These are phyloP conservation scores for Boletus rex-veris DNA, from an alignment of 768 basidiomycete species.

Conservation along the genomic window DNA sequence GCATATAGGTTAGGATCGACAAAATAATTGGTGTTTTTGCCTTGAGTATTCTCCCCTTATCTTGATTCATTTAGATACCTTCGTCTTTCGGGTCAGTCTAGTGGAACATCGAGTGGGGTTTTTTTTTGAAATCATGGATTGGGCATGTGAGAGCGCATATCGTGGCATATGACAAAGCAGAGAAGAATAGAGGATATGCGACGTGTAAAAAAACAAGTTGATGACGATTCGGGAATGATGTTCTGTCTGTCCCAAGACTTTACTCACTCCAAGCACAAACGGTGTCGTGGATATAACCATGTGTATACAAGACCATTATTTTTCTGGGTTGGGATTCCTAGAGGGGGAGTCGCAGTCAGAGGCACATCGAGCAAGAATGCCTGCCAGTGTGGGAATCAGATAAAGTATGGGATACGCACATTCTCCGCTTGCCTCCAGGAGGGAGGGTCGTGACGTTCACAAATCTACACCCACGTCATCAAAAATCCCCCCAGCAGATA, in stretches of 20 bases:
- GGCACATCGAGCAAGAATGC: too few species aligned
- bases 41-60: too few species aligned
- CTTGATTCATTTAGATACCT: neutral
- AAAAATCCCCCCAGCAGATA: neutral
- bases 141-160: slow-evolving; percentile 23
- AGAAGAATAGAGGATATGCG: slow-evolving; percentile 6
- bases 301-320: slow-evolving; percentile 10
- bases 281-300: slow-evolving; percentile 12
- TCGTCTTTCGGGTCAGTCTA: neutral
- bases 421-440: slow-evolving; percentile 90
- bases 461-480: slow-evolving; percentile 50
- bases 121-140: slow-evolving; percentile 8
- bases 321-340: slow-evolving; percentile 32
- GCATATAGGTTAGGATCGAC: too few species aligned
- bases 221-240: neutral
- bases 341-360: slow-evolving; percentile 5
- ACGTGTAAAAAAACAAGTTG: slow-evolving; percentile 9
- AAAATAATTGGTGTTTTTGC: too few species aligned
- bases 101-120: too few species aligned
- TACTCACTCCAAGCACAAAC: slow-evolving; percentile 10
- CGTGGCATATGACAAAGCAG: slow-evolving; percentile 15
- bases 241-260: slow-evolving; percentile 5
- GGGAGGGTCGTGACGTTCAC: slow-evolving; percentile 90
- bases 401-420: slow-evolving; percentile 60
- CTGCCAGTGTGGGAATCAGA: slow-evolving; percentile 42